A percentile compares a stretch with the other conserved stretches of the same genome.
Conservation (phyloP, 495 filamentous ascomycete genomes). For the Neurospora tetraspora region DNA sequence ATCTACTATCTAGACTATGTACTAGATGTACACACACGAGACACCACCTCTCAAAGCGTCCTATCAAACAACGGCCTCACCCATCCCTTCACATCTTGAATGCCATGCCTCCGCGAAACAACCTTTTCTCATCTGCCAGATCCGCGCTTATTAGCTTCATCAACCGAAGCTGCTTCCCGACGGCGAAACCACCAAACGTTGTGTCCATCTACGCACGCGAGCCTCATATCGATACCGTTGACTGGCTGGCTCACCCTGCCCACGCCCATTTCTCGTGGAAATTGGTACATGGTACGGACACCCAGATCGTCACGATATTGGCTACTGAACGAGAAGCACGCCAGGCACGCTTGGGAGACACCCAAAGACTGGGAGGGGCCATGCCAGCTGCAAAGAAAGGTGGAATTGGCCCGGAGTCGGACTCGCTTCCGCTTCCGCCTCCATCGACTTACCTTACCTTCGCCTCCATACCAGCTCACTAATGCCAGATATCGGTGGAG, state of each 20-base stretch:
- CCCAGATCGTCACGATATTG: neutral
- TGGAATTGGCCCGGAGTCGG: neutral
- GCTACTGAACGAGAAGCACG: neutral
- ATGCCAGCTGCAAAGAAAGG: neutral
- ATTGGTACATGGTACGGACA: neutral
- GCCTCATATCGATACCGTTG: neutral
- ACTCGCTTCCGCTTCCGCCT: neutral
- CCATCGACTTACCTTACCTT: neutral
- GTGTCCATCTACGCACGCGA: neutral
- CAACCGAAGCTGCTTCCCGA: neutral
- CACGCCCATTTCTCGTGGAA: neutral
- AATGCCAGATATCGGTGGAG: neutral
- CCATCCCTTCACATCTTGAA: neutral
- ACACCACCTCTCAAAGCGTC: neutral
- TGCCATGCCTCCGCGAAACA: neutral
- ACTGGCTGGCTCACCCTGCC: neutral
- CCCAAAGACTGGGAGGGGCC: neutral
- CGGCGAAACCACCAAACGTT: neutral
- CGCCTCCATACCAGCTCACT: neutral
- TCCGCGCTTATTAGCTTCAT: neutral
- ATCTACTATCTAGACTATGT: neutral
- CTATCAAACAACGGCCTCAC: neutral
- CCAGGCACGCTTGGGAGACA: neutral
- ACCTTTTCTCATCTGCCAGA: neutral
- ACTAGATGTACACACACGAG: neutral